Conservation (phyloP, 257 asterid genomes). For the Capsicum rhomboideum region DNA sequence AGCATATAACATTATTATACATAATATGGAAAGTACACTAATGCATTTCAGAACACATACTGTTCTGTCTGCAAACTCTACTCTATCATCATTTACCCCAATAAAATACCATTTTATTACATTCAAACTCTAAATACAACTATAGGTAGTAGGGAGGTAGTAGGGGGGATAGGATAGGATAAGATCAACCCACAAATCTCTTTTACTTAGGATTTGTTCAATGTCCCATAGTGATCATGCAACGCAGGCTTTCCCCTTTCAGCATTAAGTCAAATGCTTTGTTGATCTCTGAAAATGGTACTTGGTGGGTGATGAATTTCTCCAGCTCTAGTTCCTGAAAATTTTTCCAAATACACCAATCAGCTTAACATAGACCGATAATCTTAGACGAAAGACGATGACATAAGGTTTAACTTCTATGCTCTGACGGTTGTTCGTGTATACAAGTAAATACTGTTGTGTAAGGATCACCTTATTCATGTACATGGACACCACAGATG, state of each 20-base stretch:
- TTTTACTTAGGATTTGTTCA: not conserved
- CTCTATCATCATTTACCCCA: not conserved
- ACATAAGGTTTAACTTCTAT: not conserved
- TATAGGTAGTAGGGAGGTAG: not conserved
- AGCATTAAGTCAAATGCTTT: slow-evolving; percentile 36
- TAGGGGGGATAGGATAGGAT: not conserved
- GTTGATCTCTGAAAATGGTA: slow-evolving; percentile 30
- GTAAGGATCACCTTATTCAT: slow-evolving; percentile 47
- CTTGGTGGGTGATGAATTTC: slow-evolving; percentile 32
- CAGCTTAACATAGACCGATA: not conserved
- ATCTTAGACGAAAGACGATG: not conserved
- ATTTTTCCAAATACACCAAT: not conserved
- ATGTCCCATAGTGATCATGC: slow-evolving; percentile 24
- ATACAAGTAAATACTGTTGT: not conserved
- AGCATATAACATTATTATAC: not conserved
- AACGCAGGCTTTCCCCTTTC: slow-evolving; percentile 31
- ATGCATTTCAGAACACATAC: not conserved
- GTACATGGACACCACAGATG: slow-evolving; percentile 62
- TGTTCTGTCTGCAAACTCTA: not conserved
- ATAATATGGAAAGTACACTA: not conserved
- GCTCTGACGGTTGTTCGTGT: not conserved
- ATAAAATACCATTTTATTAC: not conserved
- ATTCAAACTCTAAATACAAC: not conserved
- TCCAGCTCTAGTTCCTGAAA: slow-evolving; percentile 35
- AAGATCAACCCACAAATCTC: not conserved